A percentile compares a stretch with the other conserved stretches of the same genome.
Evolutionary conservation across 805 yeast species (phyloP).

Genomic region (Nakazawaea ishiwadae): DNA sequence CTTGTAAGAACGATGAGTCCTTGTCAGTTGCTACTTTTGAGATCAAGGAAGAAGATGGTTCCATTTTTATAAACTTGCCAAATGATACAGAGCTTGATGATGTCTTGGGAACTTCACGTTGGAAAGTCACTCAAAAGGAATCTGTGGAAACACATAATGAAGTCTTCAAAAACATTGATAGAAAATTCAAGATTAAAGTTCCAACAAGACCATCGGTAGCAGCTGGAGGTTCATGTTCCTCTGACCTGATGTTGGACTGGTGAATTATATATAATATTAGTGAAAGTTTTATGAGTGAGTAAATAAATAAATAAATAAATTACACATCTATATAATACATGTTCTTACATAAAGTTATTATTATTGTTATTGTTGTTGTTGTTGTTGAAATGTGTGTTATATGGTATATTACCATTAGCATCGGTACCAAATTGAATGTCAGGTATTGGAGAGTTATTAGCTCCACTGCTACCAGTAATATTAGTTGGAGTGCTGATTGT

Average conservation of each 20-base stretch:
- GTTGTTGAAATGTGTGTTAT: too few relatives aligned
- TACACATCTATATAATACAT: background rate
- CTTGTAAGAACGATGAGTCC: constrained; percentile 25
- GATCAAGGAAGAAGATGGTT: constrained; percentile 26
- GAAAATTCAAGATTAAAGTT: constrained; percentile 20
- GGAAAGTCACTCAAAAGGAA: constrained; percentile 27
- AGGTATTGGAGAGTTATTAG: too few relatives aligned
- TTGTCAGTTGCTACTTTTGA: constrained; percentile 32
- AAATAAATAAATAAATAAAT: too few relatives aligned
- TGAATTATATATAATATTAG: background rate
- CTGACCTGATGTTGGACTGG: constrained; percentile 18
- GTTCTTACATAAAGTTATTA: too few relatives aligned
- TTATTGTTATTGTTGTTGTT: too few relatives aligned
- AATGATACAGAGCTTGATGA: constrained; percentile 28
- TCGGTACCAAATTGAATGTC: too few relatives aligned
- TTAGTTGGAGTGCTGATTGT: too few relatives aligned
- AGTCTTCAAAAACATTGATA: constrained; percentile 18
- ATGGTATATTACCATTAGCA: too few relatives aligned
- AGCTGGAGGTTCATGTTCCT: constrained; percentile 14
- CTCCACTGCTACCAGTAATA: too few relatives aligned
- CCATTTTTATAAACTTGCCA: constrained; percentile 27
- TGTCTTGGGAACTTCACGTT: constrained; percentile 27
- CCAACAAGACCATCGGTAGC: constrained; percentile 17
- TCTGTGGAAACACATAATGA: constrained; percentile 14
- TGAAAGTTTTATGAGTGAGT: background rate